phyloP scores from a whole-genome alignment of 163 green algal species.

The Prototheca wickerhamii region DNA sequence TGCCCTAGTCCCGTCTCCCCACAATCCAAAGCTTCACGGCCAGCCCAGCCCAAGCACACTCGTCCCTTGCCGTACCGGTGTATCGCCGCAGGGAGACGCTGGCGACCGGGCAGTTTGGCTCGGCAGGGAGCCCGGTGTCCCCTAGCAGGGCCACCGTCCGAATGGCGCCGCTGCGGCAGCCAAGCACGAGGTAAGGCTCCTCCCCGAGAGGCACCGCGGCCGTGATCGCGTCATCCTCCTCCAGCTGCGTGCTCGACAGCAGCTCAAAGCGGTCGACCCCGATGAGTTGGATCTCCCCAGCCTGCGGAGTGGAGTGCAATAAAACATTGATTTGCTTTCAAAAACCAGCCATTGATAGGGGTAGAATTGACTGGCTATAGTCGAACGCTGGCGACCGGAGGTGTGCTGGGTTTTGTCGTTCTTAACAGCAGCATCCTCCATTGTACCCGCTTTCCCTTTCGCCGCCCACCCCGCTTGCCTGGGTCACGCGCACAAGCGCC shows the following conservation, averaged over 20 bases:
- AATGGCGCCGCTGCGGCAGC: slow-evolving; percentile 48
- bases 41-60: too few species aligned
- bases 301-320: slow-evolving; percentile 10
- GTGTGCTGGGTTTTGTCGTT: too few species aligned
- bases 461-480: slow-evolving; percentile 33
- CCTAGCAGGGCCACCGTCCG: slow-evolving; percentile 44
- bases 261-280: slow-evolving; percentile 16
- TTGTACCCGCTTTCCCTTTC: too few species aligned
- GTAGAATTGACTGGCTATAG: too few species aligned
- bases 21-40: too few species aligned
- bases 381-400: too few species aligned
- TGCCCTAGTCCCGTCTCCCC: too few species aligned
- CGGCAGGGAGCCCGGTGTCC: slow-evolving; percentile 12
- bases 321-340: too few species aligned
- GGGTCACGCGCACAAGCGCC: slow-evolving; percentile 44
- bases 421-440: too few species aligned
- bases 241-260: slow-evolving; percentile 26
- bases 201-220: slow-evolving; percentile 20
- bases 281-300: slow-evolving; percentile 45
- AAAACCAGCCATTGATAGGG: too few species aligned
- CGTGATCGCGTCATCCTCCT: slow-evolving; percentile 30
- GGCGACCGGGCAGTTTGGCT: slow-evolving; percentile 14
- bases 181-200: slow-evolving; percentile 61
- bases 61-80: slow-evolving; percentile 33
- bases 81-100: slow-evolving; percentile 43